Conservation (phyloP, 2,329 filamentous ascomycete genomes). For the Bipolaris oryzae region DNA sequence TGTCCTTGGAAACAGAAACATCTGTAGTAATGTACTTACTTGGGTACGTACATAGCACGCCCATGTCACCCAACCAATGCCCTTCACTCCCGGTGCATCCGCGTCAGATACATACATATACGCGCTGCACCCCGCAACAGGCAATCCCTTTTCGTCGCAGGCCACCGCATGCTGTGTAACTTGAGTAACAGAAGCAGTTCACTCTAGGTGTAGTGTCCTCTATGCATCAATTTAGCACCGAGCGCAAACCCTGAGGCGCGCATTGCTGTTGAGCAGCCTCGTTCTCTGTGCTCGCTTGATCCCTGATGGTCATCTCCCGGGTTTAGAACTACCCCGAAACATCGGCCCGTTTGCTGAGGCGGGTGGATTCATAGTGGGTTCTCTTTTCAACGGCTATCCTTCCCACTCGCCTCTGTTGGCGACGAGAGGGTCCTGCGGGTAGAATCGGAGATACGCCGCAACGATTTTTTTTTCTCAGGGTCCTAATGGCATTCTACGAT, state of each 20-base stretch:
- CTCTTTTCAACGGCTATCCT: slow-evolving; percentile 5
- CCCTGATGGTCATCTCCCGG: slow-evolving; percentile 28
- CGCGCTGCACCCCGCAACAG: slow-evolving; percentile 13
- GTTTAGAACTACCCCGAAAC: slow-evolving; percentile 16
- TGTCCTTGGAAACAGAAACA: slow-evolving; percentile 25
- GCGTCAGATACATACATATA: slow-evolving; percentile 11
- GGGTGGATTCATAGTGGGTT: slow-evolving; percentile 8
- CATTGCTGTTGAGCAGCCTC: slow-evolving; percentile 16
- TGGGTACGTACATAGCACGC: neutral
- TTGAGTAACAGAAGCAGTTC: slow-evolving; percentile 12
- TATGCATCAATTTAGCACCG: slow-evolving; percentile 26
- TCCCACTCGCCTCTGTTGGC: slow-evolving; percentile 5
- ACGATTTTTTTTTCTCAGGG: slow-evolving; percentile 8
- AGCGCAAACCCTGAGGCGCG: slow-evolving; percentile 5
- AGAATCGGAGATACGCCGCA: slow-evolving; percentile 12
- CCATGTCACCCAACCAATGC: neutral
- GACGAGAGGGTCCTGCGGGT: slow-evolving; percentile 15
- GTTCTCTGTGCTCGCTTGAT: slow-evolving; percentile 18
- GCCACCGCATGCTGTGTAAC: slow-evolving; percentile 29
- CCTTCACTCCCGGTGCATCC: neutral
- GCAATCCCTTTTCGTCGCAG: slow-evolving; percentile 15
- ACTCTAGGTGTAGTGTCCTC: slow-evolving; percentile 4
- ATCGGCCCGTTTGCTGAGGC: slow-evolving; percentile 21
- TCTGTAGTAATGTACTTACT: slow-evolving; percentile 28
- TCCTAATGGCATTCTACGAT: slow-evolving; percentile 3